phyloP scores from a whole-genome alignment of 2,329 filamentous ascomycete genomes.

The Alternaria atra region DNA sequence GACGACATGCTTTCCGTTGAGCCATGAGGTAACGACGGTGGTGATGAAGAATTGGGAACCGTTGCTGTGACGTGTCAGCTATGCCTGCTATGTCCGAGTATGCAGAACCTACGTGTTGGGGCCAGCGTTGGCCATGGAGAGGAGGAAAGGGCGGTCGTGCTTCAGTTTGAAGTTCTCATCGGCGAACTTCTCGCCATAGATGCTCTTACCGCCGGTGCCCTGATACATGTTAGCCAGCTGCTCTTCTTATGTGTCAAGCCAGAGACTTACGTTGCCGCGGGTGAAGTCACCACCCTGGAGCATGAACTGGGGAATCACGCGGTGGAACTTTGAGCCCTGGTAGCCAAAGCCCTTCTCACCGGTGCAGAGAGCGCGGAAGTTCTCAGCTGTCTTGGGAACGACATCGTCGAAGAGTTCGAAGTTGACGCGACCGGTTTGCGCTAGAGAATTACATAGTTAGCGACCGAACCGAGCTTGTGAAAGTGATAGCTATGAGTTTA shows the following conservation, averaged over 20 bases:
- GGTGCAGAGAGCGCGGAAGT: conserved; percentile 87
- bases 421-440: conserved; percentile 79
- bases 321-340: conserved; percentile 85
- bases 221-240: conserved; percentile 51
- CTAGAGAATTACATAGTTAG: conserved; percentile 56
- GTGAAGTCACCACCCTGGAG: conserved; percentile 97
- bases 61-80: conserved; percentile 60
- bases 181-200: conserved; percentile 93
- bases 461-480: conserved; percentile 10
- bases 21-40: conserved; percentile 72
- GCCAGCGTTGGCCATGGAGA: conserved; percentile 96
- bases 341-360: conserved; percentile 84
- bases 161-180: conserved; percentile 88
- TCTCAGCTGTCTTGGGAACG: conserved; percentile 86
- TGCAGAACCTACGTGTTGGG: conserved; percentile 77
- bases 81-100: background rate
- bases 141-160: conserved; percentile 78
- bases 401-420: conserved; percentile 87
- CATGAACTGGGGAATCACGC: conserved; percentile 93
- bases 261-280: conserved; percentile 78
- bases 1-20: conserved; percentile 84
- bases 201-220: conserved; percentile 92
- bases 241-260: conserved; percentile 3
- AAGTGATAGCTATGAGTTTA: background rate
- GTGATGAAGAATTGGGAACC: conserved; percentile 79